These are phyloP conservation scores for Neltuma alba DNA, from an alignment of 306 rosid genomes.

Conservation along the genomic window DNA sequence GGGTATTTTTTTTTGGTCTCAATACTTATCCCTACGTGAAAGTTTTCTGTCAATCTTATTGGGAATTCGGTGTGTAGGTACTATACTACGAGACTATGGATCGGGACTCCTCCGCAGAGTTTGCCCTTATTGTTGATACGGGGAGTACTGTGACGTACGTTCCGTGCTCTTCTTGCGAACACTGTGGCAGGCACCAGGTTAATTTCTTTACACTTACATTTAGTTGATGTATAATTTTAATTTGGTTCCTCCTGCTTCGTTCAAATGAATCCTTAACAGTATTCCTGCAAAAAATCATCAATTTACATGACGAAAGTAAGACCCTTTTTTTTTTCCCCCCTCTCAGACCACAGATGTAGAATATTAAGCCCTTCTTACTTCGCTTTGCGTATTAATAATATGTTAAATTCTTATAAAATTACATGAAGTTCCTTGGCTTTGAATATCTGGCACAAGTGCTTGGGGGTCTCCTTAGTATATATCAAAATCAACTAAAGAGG, in stretches of 20 bases:
- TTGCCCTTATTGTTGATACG: slow-evolving; percentile 92
- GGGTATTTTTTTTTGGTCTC: slow-evolving; percentile 52
- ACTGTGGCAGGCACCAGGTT: slow-evolving; percentile 78
- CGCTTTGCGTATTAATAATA: background rate
- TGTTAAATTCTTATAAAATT: background rate
- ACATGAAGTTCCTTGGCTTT: background rate
- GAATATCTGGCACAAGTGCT: background rate
- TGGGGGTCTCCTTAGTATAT: background rate
- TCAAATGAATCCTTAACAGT: background rate
- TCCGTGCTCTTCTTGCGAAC: slow-evolving; percentile 83
- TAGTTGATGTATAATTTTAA: slow-evolving; percentile 18
- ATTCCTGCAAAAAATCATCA: slow-evolving; percentile 16
- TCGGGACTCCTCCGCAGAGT: slow-evolving; percentile 97
- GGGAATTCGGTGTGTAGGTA: slow-evolving; percentile 56
- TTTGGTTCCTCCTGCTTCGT: slow-evolving; percentile 20
- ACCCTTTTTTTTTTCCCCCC: too few species aligned
- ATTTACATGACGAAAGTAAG: background rate
- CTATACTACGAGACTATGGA: slow-evolving; percentile 87
- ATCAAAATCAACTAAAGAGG: slow-evolving; percentile 1
- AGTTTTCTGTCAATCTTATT: background rate
- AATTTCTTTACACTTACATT: background rate
- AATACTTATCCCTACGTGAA: background rate
- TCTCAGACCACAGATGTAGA: background rate
- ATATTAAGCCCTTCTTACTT: background rate
- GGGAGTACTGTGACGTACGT: slow-evolving; percentile 98